Percentiles rank a stretch among this genome's conserved stretches.
Conservation (phyloP, 768 basidiomycete genomes). For the Serendipita sp. region DNA sequence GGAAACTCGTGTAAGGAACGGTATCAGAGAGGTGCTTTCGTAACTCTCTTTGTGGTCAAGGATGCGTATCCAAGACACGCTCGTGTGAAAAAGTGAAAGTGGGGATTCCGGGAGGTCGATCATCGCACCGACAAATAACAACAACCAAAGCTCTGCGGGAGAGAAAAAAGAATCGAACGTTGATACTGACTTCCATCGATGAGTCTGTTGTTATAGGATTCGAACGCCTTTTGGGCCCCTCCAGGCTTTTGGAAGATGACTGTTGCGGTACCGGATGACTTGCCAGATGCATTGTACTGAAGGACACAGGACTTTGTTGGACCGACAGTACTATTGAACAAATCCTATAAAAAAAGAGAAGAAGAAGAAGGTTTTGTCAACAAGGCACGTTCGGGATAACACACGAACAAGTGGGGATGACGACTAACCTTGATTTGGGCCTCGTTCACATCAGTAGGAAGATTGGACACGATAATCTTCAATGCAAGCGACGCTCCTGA, state of each 20-base stretch:
- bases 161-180: conserved; percentile 30
- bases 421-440: conserved; percentile 70
- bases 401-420: neutral
- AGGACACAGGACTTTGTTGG: conserved; percentile 71
- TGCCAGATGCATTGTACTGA: conserved; percentile 68
- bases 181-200: conserved; percentile 99
- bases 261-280: conserved; percentile 80
- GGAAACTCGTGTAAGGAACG: no score
- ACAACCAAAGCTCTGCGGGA: conserved; percentile 20
- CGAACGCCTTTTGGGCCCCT: conserved; percentile 81
- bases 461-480: conserved; percentile 93
- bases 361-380: neutral
- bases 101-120: neutral
- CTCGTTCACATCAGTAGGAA: conserved; percentile 88
- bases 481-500: conserved; percentile 29
- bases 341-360: conserved; percentile 42
- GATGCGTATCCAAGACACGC: conserved; percentile 5
- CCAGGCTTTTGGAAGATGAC: conserved; percentile 76
- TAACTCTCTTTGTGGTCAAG: no score
- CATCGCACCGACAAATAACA: neutral
- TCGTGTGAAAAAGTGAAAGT: neutral
- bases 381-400: neutral
- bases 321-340: conserved; percentile 83
- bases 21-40: no score
- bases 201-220: conserved; percentile 93